Evolutionary conservation across 2,329 filamentous ascomycete genomes (phyloP).

Genomic region (Zasmidium citrigriseum): DNA sequence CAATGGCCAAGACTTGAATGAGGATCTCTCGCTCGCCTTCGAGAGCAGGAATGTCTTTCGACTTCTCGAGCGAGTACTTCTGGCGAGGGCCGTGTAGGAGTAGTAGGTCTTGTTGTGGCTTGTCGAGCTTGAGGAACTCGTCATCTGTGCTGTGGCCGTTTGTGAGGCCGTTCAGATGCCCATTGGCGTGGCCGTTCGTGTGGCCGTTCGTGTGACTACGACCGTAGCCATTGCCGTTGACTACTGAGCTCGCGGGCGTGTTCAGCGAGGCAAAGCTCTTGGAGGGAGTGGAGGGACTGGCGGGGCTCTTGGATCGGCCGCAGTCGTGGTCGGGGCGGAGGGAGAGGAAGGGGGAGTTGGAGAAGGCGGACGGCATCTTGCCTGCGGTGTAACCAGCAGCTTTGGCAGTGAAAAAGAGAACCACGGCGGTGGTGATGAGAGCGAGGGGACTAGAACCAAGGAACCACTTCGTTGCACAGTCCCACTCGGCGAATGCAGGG

Average conservation of each 20-base stretch:
- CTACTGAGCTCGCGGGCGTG: slow-evolving; percentile 15
- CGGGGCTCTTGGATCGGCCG: slow-evolving; percentile 18
- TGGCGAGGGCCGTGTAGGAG: slow-evolving; percentile 37
- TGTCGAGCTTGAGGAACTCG: slow-evolving; percentile 33
- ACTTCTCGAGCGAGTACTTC: slow-evolving; percentile 36
- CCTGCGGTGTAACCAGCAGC: slow-evolving; percentile 5
- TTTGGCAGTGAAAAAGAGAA: slow-evolving; percentile 9
- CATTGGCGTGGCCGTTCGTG: slow-evolving; percentile 20
- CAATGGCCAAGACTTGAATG: slow-evolving; percentile 64
- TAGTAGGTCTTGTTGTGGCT: slow-evolving; percentile 36
- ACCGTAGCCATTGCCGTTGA: slow-evolving; percentile 18
- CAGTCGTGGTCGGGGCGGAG: slow-evolving; percentile 30
- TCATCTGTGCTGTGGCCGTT: slow-evolving; percentile 21
- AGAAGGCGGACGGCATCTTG: slow-evolving; percentile 28
- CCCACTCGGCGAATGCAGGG: background rate
- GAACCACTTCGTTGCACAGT: slow-evolving; percentile 5
- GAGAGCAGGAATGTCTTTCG: slow-evolving; percentile 33
- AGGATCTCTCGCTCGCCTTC: slow-evolving; percentile 56
- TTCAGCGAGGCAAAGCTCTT: slow-evolving; percentile 25
- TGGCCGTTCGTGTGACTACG: slow-evolving; percentile 9
- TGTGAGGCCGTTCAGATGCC: slow-evolving; percentile 18
- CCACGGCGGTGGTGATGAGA: slow-evolving; percentile 12
- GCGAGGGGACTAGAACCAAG: slow-evolving; percentile 5
- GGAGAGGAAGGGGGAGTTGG: slow-evolving; percentile 27
- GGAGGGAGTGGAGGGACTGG: background rate